These are phyloP conservation scores for Clitocybe nebularis DNA, from an alignment of 1,284 basidiomycete genomes.

Conservation along the genomic window DNA sequence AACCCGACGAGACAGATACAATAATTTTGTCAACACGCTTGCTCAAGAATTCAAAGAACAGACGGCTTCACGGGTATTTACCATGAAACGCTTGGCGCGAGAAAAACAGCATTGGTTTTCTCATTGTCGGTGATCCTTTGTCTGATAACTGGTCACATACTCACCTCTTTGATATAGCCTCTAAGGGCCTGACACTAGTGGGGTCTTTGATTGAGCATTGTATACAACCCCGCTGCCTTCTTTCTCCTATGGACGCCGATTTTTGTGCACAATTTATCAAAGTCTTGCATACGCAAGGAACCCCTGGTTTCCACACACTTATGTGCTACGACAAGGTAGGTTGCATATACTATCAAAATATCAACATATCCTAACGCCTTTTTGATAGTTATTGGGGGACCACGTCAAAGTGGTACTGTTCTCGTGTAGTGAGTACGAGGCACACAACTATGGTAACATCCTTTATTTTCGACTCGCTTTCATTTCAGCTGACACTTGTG, in stretches of 20 bases:
- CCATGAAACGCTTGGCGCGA: conserved; percentile 68
- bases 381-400: conserved; percentile 74
- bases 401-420: conserved; percentile 84
- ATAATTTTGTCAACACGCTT: conserved; percentile 48
- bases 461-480: conserved; percentile 5
- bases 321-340: conserved; percentile 82
- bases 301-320: conserved; percentile 83
- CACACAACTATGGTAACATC: conserved; percentile 81
- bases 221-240: conserved; percentile 85
- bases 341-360: conserved; percentile 1
- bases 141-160: not conserved
- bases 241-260: conserved; percentile 95
- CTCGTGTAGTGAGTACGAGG: conserved; percentile 94
- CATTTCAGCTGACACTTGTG: conserved; percentile 4
- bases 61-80: conserved; percentile 65
- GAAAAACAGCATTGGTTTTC: conserved; percentile 92
- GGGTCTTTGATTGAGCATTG: conserved; percentile 83
- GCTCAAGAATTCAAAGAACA: conserved; percentile 76
- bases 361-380: conserved; percentile 15
- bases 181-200: conserved; percentile 50
- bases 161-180: conserved; percentile 27
- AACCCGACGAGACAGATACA: conserved; percentile 59
- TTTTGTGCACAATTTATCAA: conserved; percentile 92
- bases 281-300: conserved; percentile 81
- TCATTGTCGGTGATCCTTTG: conserved; percentile 44